These are phyloP conservation scores for Skeletonema costatum DNA, from an alignment of 108 stramenopile genomes.

Conservation along the genomic window DNA sequence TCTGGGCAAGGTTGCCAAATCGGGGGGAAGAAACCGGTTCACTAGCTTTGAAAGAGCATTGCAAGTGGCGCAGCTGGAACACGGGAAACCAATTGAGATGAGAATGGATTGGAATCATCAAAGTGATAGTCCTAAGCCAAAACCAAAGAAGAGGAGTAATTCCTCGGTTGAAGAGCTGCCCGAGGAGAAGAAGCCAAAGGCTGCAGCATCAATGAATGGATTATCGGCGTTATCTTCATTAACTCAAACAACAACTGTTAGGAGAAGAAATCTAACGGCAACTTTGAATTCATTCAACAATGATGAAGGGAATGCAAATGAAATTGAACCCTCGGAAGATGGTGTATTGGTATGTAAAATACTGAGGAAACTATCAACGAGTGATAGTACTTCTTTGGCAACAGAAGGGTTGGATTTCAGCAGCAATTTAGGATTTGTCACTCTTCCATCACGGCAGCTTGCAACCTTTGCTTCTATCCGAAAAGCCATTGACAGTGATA, in stretches of 20 bases:
- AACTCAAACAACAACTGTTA: neutral
- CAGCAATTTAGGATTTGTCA: conserved; percentile 72
- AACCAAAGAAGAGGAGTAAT: conserved; percentile 8
- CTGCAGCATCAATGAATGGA: neutral
- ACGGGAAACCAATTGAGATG: conserved; percentile 69
- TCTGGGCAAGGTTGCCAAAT: conserved; percentile 74
- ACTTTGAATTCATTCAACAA: conserved; percentile 16
- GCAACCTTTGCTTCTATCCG: conserved; percentile 70
- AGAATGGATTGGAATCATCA: conserved; percentile 88
- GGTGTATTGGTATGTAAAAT: conserved; percentile 48
- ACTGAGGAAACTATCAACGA: conserved; percentile 14
- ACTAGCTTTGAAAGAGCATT: conserved; percentile 66
- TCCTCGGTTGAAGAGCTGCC: neutral
- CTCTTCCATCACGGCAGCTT: conserved; percentile 53
- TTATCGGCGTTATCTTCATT: neutral
- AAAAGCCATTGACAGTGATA: conserved; percentile 55
- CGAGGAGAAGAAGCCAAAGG: neutral
- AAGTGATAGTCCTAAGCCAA: neutral
- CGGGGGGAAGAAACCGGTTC: conserved; percentile 55
- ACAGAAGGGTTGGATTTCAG: conserved; percentile 38
- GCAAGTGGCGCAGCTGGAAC: conserved; percentile 70
- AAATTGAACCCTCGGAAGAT: conserved; percentile 48
- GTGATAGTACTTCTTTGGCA: neutral
- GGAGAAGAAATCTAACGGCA: conserved; percentile 24
- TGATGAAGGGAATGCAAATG: conserved; percentile 20